Conservation (phyloP, 2,329 filamentous ascomycete species). For the Colletotrichum musicola region DNA sequence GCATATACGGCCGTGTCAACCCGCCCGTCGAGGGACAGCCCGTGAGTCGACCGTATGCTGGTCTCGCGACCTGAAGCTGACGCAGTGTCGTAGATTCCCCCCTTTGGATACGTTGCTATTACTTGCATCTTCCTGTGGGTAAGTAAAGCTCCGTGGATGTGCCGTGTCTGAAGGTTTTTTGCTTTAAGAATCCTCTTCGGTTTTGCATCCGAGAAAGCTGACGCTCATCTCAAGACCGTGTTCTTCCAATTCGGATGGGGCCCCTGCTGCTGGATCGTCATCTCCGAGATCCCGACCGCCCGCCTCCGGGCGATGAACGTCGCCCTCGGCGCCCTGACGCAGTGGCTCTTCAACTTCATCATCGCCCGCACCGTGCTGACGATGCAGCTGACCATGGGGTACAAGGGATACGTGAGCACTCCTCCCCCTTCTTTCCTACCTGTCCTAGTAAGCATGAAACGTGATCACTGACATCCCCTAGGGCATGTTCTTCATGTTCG, state of each 20-base stretch:
- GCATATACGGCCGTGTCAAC: conserved; percentile 75
- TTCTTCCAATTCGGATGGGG: conserved; percentile 81
- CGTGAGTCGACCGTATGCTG: conserved; percentile 45
- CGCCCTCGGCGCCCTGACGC: conserved; percentile 74
- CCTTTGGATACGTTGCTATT: conserved; percentile 77
- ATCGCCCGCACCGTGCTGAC: conserved; percentile 76
- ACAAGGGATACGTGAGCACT: conserved; percentile 53
- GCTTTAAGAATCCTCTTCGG: too few species aligned
- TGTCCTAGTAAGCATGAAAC: too few species aligned
- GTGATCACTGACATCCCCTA: too few species aligned
- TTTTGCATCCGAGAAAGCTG: too few species aligned
- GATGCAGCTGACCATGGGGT: conserved; percentile 70
- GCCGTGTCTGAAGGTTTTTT: not conserved
- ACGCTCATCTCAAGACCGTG: conserved; percentile 53
- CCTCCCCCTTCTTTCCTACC: too few species aligned
- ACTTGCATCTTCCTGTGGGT: conserved; percentile 78
- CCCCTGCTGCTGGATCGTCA: conserved; percentile 79
- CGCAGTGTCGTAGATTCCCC: conserved; percentile 60
- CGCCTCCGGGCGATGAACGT: conserved; percentile 76
- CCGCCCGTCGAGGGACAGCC: conserved; percentile 65
- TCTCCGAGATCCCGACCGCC: conserved; percentile 77
- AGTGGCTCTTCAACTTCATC: conserved; percentile 82
- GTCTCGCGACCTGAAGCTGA: not conserved
- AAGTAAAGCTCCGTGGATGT: not conserved
- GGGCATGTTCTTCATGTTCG: conserved; percentile 78